Evolutionary conservation across 768 basidiomycete genomes (phyloP), one percentile per base, ranked within the genome.

Genomic region (Lepiota venenata): DNA sequence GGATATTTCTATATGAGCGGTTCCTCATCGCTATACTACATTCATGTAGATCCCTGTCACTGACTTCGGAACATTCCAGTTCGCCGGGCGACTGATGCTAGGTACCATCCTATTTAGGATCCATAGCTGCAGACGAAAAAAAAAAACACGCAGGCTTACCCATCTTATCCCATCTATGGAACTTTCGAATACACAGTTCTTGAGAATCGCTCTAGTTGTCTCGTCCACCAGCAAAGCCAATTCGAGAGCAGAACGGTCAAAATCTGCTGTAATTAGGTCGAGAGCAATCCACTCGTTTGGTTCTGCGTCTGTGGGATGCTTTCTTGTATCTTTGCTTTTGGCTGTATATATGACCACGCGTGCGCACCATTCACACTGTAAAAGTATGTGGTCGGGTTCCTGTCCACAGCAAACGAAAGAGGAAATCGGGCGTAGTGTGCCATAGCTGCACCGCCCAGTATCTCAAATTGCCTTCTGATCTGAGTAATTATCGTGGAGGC

Each of bases 351-450:
- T n/a, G 9, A 37, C 47, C 25, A 50, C 25, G 18, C 22, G 16
- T 10, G 65, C 78, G 51, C 59, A 83, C 85, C 61, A 55, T 66
- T 57, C 27, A 69, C 61, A 62, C 82, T 83, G 32, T 70, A 71
- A 60, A 87, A 87, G 0, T 66, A 72, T 29, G 82, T 84, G 8
- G 66, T 64, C 3, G 63, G 58, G n/a, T 71, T 61, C 6, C 77
- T 75, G 67, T 87, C 84, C 4, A 85, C 84, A 3, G 82, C 84
- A 61, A 70, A 67, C 11, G 80, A 82, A 21, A 75, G 72, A 22
- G 83, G 67, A 64, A 76, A 69, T 2, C 62, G 56, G 37, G 79
- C 57, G 61, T 82, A 83, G 59, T 74, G 63, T 14, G 57, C 41
- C 44, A 63, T 67, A 18, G 62, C 61, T 21, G 66, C 60, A 22